Evolutionary conservation across 441 rosid species (phyloP), one percentile per base, ranked within the genome.

Genomic region (Jatropha multifida): DNA sequence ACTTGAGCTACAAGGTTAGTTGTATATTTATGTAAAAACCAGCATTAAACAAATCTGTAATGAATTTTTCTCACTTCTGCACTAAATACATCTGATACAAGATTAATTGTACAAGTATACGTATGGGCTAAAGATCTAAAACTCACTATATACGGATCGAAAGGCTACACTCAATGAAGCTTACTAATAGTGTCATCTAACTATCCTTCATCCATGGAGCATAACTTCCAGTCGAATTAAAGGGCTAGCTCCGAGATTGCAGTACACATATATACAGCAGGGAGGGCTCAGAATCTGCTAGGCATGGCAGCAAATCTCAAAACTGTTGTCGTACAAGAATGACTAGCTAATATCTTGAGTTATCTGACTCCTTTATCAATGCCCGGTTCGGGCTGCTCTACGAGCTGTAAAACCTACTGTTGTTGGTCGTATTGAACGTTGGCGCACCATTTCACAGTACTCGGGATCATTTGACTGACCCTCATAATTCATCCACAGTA

Each of bases 351-450:
- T 20, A 65, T 68, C 61, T 61, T 51, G n/a, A 46, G 68, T 49
- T 54, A 48, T 73, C 60, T n/a, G 58, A 68, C 15, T 58, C 52
- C 49, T 44, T 68, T 6, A 9, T 73, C 52, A 73, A 5, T 11
- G 37, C 15, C 65, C 75, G 9, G 78, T 79, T 26, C 82, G 78
- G 56, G 89, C 88, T 66, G 81, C 90, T n/a, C 81, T 74, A 42
- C 95, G 93, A 5, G 97, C 98, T 1, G 95, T 90, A 77, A 74
- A 85, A 44, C 98, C 98, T 3, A 94, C 94, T 1, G 94, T 85
- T 9, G 88, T 81, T 15, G 88, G 88, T 27, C 92, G 82, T 27
- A 85, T 17, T 0, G 97, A 91, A 77, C 88, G 86, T 70, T 92
- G 98, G 11, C 96, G 88, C 73, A 96, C 95, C 87, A 92, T 83